These are phyloP conservation scores for Rhizopus stolonifer DNA, from an alignment of 371 early-diverging fungal species.

Conservation along the genomic window DNA sequence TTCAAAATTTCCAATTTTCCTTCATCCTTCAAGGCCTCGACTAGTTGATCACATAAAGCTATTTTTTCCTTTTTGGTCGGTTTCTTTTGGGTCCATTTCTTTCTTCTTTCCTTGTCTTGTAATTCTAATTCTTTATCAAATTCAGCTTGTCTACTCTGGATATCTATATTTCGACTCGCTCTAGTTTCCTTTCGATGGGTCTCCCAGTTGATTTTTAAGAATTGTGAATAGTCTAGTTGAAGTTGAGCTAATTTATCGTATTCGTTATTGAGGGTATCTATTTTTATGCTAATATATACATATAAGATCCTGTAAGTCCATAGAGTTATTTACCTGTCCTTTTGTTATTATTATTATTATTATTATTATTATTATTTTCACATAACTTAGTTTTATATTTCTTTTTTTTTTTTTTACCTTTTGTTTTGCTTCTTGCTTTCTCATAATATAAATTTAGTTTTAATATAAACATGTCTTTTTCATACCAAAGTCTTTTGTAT, in stretches of 20 bases:
- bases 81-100: slow-evolving; percentile 3
- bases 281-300: background rate
- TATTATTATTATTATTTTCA: no score
- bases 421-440: background rate
- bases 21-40: background rate
- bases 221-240: slow-evolving; percentile 12
- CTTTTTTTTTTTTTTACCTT: background rate
- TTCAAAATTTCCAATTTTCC: background rate
- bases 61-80: background rate
- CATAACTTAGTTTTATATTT: background rate
- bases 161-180: slow-evolving; percentile 11
- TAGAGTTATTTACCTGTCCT: background rate
- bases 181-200: slow-evolving; percentile 10
- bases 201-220: slow-evolving; percentile 16
- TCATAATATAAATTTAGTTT: no score
- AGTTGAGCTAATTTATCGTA: slow-evolving; percentile 16
- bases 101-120: slow-evolving; percentile 5
- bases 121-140: slow-evolving; percentile 17
- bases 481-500: background rate
- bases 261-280: slow-evolving; percentile 11
- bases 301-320: background rate
- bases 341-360: background rate
- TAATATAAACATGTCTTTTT: no score
- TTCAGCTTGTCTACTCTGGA: slow-evolving; percentile 17
- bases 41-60: background rate